Conservation (phyloP, 1,139 yeast species). For the Candida albicans region DNA sequence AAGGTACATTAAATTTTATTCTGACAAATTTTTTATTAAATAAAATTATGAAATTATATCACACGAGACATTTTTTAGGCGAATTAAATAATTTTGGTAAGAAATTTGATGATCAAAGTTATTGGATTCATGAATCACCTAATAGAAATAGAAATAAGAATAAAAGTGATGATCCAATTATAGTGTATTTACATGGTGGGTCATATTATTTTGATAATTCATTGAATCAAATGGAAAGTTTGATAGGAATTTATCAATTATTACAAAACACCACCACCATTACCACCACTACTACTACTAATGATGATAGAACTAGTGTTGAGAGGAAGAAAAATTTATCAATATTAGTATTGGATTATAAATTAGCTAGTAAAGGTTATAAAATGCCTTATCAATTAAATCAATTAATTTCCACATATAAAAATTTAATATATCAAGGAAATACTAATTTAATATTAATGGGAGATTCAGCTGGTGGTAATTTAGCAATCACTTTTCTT, state of each 20-base stretch:
- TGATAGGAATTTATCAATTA: conserved; percentile 31
- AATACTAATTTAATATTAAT: conserved; percentile 31
- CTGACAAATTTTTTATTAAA: conserved; percentile 8
- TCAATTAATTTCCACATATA: conserved; percentile 34
- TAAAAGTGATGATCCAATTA: conserved; percentile 42
- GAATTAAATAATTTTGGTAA: conserved; percentile 34
- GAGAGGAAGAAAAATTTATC: conserved; percentile 27
- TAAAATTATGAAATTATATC: conserved; percentile 9
- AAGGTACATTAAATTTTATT: conserved; percentile 1
- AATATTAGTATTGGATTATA: conserved; percentile 39
- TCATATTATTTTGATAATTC: conserved; percentile 39
- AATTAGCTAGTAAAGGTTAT: conserved; percentile 32
- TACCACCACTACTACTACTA: no score
- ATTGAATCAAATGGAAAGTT: conserved; percentile 33
- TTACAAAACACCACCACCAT: conserved; percentile 21
- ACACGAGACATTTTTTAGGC: conserved; percentile 3
- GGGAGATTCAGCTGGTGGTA: conserved; percentile 49
- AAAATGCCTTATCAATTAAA: conserved; percentile 37
- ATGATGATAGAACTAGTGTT: conserved; percentile 8
- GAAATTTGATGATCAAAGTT: conserved; percentile 30
- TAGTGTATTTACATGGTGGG: conserved; percentile 45
- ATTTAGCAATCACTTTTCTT: conserved; percentile 30
- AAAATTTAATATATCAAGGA: conserved; percentile 25
- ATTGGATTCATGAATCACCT: conserved; percentile 38
- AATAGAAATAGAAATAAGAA: conserved; percentile 20